Evolutionary conservation across 441 rosid species (phyloP), one percentile per base, ranked within the genome.

Genomic region (Eruca vesicaria): DNA sequence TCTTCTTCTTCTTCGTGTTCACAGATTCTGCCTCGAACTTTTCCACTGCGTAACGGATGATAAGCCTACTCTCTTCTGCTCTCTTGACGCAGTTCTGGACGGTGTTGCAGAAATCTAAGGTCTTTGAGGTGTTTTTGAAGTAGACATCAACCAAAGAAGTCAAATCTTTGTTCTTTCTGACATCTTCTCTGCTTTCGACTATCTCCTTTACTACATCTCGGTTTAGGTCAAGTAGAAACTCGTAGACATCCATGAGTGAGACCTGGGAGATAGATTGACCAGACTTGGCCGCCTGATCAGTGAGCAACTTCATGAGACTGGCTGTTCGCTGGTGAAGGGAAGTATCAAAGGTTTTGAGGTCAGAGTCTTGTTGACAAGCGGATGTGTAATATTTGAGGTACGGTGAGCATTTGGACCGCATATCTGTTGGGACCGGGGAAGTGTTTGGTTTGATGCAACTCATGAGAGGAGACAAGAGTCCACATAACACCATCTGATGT

Each of bases 171-270:
- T 48, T 71, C 62, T 77, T 71, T 45, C 52, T 16, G 11, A 70
- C 57, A 18, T 48, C 76, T 58, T 71, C 72, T 71, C 31, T 71
- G 62, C 55, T 57, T 8, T 71, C 57, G 2, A 70, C 33, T 9
- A 71, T 71, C 50, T 26, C 2, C 7, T 10, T 58, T 32, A 65
- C 62, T 5, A 65, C 55, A 12, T 33, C 63, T 64, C 29, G 43
- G 67, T 59, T 48, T 9, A 71, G 45, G 36, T 77, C 57, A 21
- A 76, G 71, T 2, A 76, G 29, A 16, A 31, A 63, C 28, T 52
- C 71, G 32, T 69, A 41, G 26, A 64, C 75, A n/a, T 64, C 71
- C 75, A 69, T 41, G 75, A 69, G 61, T 55, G 80, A 43, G 11
- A 35, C 57, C 20, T 57, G 5, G 14, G 52, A 12, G 35, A 77